Percentiles rank a stretch among this genome's conserved stretches.
These are phyloP conservation scores for Podaxis pistillaris DNA, from an alignment of 768 basidiomycete genomes.

Conservation along the genomic window DNA sequence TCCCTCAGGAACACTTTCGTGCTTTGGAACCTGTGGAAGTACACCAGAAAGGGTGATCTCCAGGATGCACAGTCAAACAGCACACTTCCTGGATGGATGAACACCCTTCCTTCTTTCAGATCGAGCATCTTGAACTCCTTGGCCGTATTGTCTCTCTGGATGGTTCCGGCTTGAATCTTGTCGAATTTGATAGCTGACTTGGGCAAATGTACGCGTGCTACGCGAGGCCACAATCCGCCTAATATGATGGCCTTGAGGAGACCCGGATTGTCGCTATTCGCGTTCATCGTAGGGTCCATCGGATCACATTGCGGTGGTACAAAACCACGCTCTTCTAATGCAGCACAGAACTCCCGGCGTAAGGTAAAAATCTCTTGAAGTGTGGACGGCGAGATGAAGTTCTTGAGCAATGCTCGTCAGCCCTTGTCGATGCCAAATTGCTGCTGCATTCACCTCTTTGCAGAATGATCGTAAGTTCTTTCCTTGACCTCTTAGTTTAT, in stretches of 20 bases:
- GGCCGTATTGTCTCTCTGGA: conserved; percentile 82
- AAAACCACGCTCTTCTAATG: conserved; percentile 72
- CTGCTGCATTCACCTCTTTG: conserved; percentile 49
- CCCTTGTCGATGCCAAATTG: background rate
- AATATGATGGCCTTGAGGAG: conserved; percentile 83
- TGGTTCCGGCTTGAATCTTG: conserved; percentile 77
- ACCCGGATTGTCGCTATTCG: conserved; percentile 63
- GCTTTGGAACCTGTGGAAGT: conserved; percentile 81
- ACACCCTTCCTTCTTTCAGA: conserved; percentile 61
- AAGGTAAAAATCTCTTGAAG: conserved; percentile 78
- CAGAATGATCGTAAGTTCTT: conserved; percentile 63
- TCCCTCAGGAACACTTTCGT: conserved; percentile 85
- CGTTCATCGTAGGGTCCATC: conserved; percentile 52
- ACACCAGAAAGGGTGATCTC: conserved; percentile 78
- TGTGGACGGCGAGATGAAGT: conserved; percentile 76
- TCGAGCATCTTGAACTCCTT: conserved; percentile 85
- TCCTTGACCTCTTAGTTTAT: conserved; percentile 47
- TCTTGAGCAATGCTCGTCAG: conserved; percentile 38
- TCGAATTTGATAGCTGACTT: conserved; percentile 78
- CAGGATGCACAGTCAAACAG: conserved; percentile 73
- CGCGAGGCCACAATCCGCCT: conserved; percentile 84
- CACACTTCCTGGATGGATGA: conserved; percentile 81
- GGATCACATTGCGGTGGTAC: conserved; percentile 47
- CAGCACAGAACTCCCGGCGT: conserved; percentile 71
- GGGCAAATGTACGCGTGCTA: conserved; percentile 76